Evolutionary conservation across 495 filamentous ascomycete species (phyloP), one percentile per base, ranked within the genome.

Genomic region (Melanomma pulvis-pyrius): DNA sequence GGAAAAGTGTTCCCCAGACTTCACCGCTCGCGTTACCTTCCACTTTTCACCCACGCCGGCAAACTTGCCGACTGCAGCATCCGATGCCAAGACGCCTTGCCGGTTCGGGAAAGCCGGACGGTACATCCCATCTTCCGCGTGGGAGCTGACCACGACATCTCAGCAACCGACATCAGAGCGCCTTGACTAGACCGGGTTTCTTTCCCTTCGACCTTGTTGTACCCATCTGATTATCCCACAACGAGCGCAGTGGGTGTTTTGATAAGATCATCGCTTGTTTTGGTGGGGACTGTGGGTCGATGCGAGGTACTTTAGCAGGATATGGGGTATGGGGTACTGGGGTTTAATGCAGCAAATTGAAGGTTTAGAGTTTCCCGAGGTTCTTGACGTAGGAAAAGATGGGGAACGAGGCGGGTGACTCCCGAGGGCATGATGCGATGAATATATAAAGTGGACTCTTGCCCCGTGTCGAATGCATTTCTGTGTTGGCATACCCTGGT

Each of bases 61-160:
- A 57, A 24, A 57, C 54, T 32, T 57, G 26, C 54, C 54, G 19
- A 44, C 1, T 24, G 15, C 54, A 46, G 22, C 32, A 36, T 11
- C 51, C 30, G n/a, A 57, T 19, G 21, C n/a, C n/a, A 34, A 55
- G 51, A 24, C 25, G 28, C 21, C 28, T 57, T 57, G 5, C 54
- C 54, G 13, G 6, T 36, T 19, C 30, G 25, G 32, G 54, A 2
- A 57, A 41, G 1, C 54, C 54, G 54, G 11, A 30, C 8, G 39
- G 39, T 15, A 44, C n/a, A 32, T 44, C 51, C 32, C 17, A 32
- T 55, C 21, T 44, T n/a, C 39, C 39, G 39, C 17, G 25, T 9
- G 17, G 51, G 26, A 34, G 3, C 15, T 22, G 6, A 28, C 54
- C 54, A 44, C 34, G 44, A 57, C 54, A 44, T 25, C 34, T 25